Conservation (phyloP, 176 grass and related monocot species). For the Avena insularis region DNA sequence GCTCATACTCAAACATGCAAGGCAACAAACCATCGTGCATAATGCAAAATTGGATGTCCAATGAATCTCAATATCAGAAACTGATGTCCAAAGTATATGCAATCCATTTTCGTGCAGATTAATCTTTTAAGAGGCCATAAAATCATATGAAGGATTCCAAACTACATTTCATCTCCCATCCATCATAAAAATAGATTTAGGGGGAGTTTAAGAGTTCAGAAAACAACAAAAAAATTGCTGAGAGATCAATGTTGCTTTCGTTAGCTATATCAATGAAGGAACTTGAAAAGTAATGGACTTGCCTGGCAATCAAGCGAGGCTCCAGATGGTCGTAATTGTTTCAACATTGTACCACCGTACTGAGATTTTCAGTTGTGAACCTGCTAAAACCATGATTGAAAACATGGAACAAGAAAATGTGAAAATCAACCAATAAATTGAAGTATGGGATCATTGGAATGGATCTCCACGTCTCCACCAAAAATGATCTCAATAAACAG, state of each 20-base stretch:
- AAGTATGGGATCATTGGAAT: background rate
- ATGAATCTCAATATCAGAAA: conserved; percentile 85
- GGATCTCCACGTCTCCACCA: too few relatives aligned
- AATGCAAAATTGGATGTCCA: conserved; percentile 20
- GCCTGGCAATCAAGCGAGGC: conserved; percentile 74
- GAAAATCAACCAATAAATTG: background rate
- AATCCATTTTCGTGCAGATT: conserved; percentile 71
- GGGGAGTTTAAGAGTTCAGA: background rate
- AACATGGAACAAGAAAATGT: conserved; percentile 31
- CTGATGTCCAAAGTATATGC: conserved; percentile 72
- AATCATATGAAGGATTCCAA: conserved; percentile 1
- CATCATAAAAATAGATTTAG: too few relatives aligned
- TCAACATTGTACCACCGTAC: conserved; percentile 75
- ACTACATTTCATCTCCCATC: background rate
- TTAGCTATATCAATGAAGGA: too few relatives aligned
- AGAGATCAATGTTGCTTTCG: too few relatives aligned
- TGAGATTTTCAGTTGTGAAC: conserved; percentile 89
- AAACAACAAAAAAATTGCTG: conserved; percentile 17
- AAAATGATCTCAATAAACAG: too few relatives aligned
- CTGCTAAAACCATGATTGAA: conserved; percentile 47
- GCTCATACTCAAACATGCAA: background rate
- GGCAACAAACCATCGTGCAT: background rate
- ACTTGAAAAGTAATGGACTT: too few relatives aligned
- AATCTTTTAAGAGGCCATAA: background rate
- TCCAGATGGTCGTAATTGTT: conserved; percentile 73